These are phyloP conservation scores for Fomitopsis betulina DNA, from an alignment of 1,284 basidiomycete species.

Conservation along the genomic window DNA sequence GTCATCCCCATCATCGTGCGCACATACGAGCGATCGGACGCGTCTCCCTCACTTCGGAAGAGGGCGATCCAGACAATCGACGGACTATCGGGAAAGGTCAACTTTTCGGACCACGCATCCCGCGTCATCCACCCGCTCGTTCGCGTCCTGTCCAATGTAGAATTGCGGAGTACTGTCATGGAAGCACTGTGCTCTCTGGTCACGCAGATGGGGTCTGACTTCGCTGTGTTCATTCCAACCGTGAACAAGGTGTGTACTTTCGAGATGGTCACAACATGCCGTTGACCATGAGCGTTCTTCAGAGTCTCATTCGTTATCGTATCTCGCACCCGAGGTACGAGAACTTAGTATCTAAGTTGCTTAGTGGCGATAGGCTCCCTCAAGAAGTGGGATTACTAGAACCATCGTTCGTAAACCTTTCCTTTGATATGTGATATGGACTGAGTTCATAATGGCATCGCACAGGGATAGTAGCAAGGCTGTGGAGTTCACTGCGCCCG, in stretches of 20 bases:
- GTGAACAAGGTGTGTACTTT: constrained; percentile 77
- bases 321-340: constrained; percentile 90
- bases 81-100: constrained; percentile 88
- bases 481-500: constrained; percentile 71
- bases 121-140: constrained; percentile 96
- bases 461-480: constrained; percentile 50
- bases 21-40: constrained; percentile 85
- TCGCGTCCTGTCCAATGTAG: constrained; percentile 80
- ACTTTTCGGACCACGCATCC: constrained; percentile 98
- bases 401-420: constrained; percentile 42
- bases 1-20: constrained; percentile 94
- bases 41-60: constrained; percentile 74
- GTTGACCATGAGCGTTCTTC: background rate
- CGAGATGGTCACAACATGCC: background rate
- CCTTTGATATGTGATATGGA: too few relatives aligned
- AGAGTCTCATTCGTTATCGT: constrained; percentile 78
- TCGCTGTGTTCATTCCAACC: constrained; percentile 95
- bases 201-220: constrained; percentile 92
- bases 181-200: constrained; percentile 92
- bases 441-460: constrained; percentile 2
- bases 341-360: constrained; percentile 80
- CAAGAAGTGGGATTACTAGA: constrained; percentile 65
- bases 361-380: constrained; percentile 90
- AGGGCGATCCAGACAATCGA: constrained; percentile 91
- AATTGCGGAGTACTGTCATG: constrained; percentile 86